A percentile compares a stretch with the other conserved stretches of the same genome.
These are phyloP conservation scores for Schizosaccharomyces versatilis DNA, from an alignment of 1,139 yeast genomes.

Conservation along the genomic window DNA sequence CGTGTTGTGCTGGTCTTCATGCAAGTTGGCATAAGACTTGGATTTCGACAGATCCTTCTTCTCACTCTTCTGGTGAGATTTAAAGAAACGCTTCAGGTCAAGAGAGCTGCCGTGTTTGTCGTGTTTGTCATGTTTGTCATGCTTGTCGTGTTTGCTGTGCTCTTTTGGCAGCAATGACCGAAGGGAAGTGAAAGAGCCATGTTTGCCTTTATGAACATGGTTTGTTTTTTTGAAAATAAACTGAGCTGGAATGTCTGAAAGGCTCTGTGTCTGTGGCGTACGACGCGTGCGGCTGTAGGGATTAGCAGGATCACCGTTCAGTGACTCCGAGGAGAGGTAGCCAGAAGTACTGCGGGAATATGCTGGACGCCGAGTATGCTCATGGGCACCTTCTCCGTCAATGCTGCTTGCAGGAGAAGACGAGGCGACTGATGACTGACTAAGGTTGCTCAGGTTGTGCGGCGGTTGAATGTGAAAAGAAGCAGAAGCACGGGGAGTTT, in stretches of 20 bases:
- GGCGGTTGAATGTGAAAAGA: not conserved
- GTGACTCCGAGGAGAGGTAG: not conserved
- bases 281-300: slow-evolving; percentile 20
- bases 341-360: not conserved
- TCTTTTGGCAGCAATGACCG: not conserved
- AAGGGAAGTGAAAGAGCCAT: not conserved
- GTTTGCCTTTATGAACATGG: not conserved
- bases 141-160: not conserved
- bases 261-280: slow-evolving; percentile 16
- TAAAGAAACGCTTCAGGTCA: slow-evolving; percentile 1
- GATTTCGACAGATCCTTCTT: not conserved
- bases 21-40: not conserved
- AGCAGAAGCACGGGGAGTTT: not conserved
- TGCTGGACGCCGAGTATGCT: not conserved
- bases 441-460: not conserved
- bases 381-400: not conserved
- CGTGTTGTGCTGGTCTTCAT: slow-evolving; percentile 18
- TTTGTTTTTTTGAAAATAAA: slow-evolving; percentile 18
- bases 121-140: slow-evolving; percentile 4
- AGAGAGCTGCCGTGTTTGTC: slow-evolving; percentile 3
- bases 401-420: not conserved
- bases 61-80: slow-evolving; percentile 2
- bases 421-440: not conserved
- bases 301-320: slow-evolving; percentile 14
- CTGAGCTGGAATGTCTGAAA: slow-evolving; percentile 20